Evolutionary conservation across 2,329 filamentous ascomycete genomes (phyloP), one percentile per base, ranked within the genome.

Genomic region (Fusarium sp.): DNA sequence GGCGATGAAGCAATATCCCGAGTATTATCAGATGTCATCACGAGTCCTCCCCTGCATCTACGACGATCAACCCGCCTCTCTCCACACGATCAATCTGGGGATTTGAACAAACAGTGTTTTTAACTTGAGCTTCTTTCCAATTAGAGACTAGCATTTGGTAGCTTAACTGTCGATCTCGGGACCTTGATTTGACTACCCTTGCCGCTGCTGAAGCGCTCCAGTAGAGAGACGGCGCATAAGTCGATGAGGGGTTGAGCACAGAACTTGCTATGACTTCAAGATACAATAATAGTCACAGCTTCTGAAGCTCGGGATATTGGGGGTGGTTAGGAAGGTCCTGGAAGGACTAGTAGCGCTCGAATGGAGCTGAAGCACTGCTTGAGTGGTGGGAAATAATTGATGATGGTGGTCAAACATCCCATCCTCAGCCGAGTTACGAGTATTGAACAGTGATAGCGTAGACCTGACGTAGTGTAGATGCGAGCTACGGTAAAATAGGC

Each of bases 171-270:
- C 51, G 53, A 70, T 70, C 68, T 30, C 34, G 22, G 25, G 24
- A 34, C 30, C 43, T 30, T 24, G 63, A 29, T 49, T 55, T 34
- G 3, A n/a, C 16, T 22, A 69, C 67, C 68, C 68, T 51, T 71
- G 68, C 29, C 34, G 16, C 16, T 30, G 20, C 44, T 42, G 63
- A 71, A 68, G 68, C 59, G 68, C 68, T 71, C 68, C 68, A 71
- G 59, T 71, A 22, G 64, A 44, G 54, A 42, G 43, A 29, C 24
- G 38, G 68, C 68, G 68, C 68, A 60, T 71, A 71, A 71, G 18
- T 38, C 14, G 14, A 59, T 59, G 62, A 71, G 63, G 67, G 68
- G 51, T 34, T 40, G 34, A 53, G 44, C 47, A 45, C 29, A 27
- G 18, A 9, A 38, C 29, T 29, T 55, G 18, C 12, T 14, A 42